These are phyloP conservation scores for Albophoma yamanashiensis DNA, from an alignment of 2,329 filamentous ascomycete genomes.

Conservation along the genomic window DNA sequence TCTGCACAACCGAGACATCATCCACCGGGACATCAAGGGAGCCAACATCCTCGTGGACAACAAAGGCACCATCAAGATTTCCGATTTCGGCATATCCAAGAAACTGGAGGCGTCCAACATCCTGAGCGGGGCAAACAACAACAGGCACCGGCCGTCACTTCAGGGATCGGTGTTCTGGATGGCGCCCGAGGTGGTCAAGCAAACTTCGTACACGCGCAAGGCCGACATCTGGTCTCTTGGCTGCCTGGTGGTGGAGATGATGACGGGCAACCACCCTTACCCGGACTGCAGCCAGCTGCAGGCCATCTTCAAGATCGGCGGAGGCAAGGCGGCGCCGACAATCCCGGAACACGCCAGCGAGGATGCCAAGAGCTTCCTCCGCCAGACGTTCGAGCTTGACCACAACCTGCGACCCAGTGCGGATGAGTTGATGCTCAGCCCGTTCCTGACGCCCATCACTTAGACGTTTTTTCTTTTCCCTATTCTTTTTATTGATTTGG, in stretches of 20 bases:
- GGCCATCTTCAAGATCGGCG: constrained; percentile 97
- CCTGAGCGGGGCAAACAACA: constrained; percentile 56
- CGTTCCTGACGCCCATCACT: constrained; percentile 67
- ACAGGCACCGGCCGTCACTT: constrained; percentile 64
- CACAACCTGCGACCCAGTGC: constrained; percentile 86
- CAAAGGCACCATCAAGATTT: constrained; percentile 98
- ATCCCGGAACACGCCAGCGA: constrained; percentile 79
- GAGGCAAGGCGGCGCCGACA: constrained; percentile 74
- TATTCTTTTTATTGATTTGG: not conserved
- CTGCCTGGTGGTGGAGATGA: constrained; percentile 97
- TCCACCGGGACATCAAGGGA: constrained; percentile 97
- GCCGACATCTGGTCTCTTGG: constrained; percentile 98
- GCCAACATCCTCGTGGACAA: constrained; percentile 98
- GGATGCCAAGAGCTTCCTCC: constrained; percentile 75
- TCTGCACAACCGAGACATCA: constrained; percentile 88
- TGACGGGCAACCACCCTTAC: constrained; percentile 92
- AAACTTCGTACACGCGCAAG: constrained; percentile 95
- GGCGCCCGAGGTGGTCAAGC: constrained; percentile 96
- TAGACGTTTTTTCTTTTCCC: constrained; percentile 9
- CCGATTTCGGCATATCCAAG: constrained; percentile 97
- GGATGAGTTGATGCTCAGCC: constrained; percentile 76
- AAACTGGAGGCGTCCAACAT: constrained; percentile 89
- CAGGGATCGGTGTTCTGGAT: constrained; percentile 99
- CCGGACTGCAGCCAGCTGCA: constrained; percentile 95
- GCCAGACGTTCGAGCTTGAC: constrained; percentile 89